A percentile compares a stretch with the other conserved stretches of the same genome.
phyloP scores from a whole-genome alignment of 2,329 filamentous ascomycete genomes.

The Beauveria australis region DNA sequence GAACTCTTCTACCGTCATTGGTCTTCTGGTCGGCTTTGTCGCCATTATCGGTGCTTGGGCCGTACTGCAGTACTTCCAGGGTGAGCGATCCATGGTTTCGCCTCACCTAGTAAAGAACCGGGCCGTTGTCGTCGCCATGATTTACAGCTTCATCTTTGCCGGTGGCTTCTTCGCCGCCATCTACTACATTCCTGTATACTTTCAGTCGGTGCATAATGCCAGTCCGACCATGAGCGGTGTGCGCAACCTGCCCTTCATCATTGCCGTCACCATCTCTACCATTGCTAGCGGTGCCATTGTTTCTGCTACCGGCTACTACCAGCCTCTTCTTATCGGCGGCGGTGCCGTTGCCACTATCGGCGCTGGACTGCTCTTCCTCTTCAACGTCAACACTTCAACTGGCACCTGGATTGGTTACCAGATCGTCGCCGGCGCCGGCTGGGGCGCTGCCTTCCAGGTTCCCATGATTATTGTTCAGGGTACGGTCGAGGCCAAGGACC shows the following conservation, averaged over 20 bases:
- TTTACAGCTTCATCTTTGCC: conserved; percentile 30
- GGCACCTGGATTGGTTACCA: conserved; percentile 47
- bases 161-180: conserved; percentile 29
- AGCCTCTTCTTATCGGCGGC: conserved; percentile 38
- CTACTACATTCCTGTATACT: conserved; percentile 34
- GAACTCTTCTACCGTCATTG: conserved; percentile 27
- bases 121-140: conserved; percentile 23
- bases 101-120: conserved; percentile 26
- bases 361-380: conserved; percentile 33
- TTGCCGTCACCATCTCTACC: conserved; percentile 34
- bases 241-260: conserved; percentile 29
- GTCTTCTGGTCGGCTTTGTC: conserved; percentile 26
- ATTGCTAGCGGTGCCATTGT: conserved; percentile 32
- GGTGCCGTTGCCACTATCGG: conserved; percentile 34
- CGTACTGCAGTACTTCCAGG: conserved; percentile 27
- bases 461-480: conserved; percentile 43
- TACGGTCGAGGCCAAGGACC: conserved; percentile 30
- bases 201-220: conserved; percentile 26
- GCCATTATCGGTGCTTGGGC: conserved; percentile 23
- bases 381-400: conserved; percentile 29
- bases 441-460: conserved; percentile 37
- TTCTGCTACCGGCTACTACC: conserved; percentile 32
- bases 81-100: conserved; percentile 32
- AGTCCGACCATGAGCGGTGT: conserved; percentile 29
- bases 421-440: conserved; percentile 40